These are phyloP conservation scores for Phytophthora hibernalis DNA, from an alignment of 352 stramenopile genomes.

Conservation along the genomic window DNA sequence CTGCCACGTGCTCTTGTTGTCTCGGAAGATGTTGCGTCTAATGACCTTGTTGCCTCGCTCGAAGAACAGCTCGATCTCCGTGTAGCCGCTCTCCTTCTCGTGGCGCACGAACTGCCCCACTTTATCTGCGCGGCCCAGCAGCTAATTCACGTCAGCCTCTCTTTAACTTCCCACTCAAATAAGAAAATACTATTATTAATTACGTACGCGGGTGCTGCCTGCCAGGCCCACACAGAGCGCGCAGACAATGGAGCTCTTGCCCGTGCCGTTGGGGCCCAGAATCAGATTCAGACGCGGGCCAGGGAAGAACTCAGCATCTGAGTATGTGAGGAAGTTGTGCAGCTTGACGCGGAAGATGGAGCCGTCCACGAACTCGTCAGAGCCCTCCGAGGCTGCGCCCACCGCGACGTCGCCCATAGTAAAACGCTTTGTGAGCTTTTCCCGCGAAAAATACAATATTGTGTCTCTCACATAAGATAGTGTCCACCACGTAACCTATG, in stretches of 20 bases:
- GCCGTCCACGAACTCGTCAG: conserved; percentile 83
- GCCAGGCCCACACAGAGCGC: conserved; percentile 97
- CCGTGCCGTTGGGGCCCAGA: conserved; percentile 97
- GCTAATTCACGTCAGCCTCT: no score
- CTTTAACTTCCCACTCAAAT: no score
- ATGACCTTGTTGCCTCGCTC: conserved; percentile 83
- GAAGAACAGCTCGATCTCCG: conserved; percentile 95
- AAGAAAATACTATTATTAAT: background rate
- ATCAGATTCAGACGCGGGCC: conserved; percentile 98
- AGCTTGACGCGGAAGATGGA: conserved; percentile 92
- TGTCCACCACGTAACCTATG: background rate
- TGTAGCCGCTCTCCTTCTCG: conserved; percentile 86
- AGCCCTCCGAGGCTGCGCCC: conserved; percentile 37
- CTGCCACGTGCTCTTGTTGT: conserved; percentile 89
- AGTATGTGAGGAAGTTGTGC: conserved; percentile 96
- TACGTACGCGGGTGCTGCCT: conserved; percentile 90
- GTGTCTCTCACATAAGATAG: background rate
- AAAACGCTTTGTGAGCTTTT: conserved; percentile 32
- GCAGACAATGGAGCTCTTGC: conserved; percentile 96
- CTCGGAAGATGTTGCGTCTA: conserved; percentile 91
- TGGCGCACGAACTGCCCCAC: conserved; percentile 92
- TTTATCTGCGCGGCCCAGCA: conserved; percentile 95
- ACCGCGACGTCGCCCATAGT: conserved; percentile 29
- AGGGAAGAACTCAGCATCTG: conserved; percentile 90
- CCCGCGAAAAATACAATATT: conserved; percentile 53